Percentiles rank a stretch among this genome's conserved stretches.
These are phyloP conservation scores for Russula lepida DNA, from an alignment of 768 basidiomycete species.

Conservation along the genomic window DNA sequence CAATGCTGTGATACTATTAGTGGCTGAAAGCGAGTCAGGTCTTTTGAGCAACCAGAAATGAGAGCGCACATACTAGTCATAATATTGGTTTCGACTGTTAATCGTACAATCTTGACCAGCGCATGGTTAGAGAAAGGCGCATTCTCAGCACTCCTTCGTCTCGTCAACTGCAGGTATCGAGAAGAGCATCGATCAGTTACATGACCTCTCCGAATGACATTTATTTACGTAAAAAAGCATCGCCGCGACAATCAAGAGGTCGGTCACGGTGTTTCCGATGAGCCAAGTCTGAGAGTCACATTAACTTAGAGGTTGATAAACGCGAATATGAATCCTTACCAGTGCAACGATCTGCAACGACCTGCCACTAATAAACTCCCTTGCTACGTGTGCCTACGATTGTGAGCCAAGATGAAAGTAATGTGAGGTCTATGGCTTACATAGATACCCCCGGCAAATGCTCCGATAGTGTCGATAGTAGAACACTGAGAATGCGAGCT, in stretches of 20 bases:
- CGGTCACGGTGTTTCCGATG: not conserved
- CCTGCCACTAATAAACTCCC: not conserved
- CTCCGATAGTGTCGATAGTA: not conserved
- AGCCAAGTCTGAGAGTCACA: conserved; percentile 6
- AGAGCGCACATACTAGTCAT: not conserved
- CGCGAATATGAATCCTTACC: not conserved
- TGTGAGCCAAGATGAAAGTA: not conserved
- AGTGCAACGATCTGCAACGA: not conserved
- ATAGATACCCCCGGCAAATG: not conserved
- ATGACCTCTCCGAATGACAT: not conserved
- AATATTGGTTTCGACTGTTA: conserved; percentile 10
- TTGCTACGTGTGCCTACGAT: not conserved
- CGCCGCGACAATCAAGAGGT: not conserved
- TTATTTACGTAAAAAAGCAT: conserved; percentile 4
- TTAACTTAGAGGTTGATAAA: not conserved
- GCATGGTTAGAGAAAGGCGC: not conserved
- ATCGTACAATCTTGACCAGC: not conserved
- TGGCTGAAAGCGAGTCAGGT: not conserved
- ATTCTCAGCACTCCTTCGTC: not conserved
- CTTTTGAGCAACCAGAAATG: not conserved
- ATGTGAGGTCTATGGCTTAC: not conserved
- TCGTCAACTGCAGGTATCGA: not conserved
- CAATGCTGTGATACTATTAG: not conserved
- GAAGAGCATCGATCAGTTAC: not conserved
- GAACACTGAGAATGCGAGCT: not conserved